phyloP scores from a whole-genome alignment of 2,329 filamentous ascomycete species.

The Penicillium sp. region DNA sequence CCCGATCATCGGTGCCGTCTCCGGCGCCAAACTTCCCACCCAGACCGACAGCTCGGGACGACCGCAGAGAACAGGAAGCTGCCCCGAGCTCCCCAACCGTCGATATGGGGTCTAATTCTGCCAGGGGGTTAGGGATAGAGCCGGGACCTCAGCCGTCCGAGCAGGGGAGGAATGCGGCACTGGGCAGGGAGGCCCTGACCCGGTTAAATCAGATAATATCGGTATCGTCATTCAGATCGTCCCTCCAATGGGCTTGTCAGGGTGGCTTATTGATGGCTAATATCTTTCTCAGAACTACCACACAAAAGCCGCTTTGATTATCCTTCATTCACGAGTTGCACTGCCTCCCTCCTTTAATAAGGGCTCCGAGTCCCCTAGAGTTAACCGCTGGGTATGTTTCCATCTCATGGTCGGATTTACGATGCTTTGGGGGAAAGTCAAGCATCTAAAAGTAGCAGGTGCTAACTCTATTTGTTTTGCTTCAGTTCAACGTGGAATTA shows the following conservation, averaged over 20 bases:
- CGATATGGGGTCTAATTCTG: slow-evolving; percentile 43
- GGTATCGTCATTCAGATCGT: slow-evolving; percentile 43
- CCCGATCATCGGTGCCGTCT: slow-evolving; percentile 57
- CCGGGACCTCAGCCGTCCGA: slow-evolving; percentile 39
- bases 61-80: slow-evolving; percentile 58
- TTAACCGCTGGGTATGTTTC: slow-evolving; percentile 74
- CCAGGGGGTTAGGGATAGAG: slow-evolving; percentile 45
- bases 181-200: slow-evolving; percentile 58
- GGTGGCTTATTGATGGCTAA: slow-evolving; percentile 20
- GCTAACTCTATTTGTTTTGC: neutral
- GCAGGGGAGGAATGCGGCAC: slow-evolving; percentile 39
- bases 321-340: slow-evolving; percentile 70
- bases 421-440: neutral
- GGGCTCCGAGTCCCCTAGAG: slow-evolving; percentile 52
- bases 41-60: slow-evolving; percentile 65
- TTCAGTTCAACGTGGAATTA: slow-evolving; percentile 85
- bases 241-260: neutral
- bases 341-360: slow-evolving; percentile 52
- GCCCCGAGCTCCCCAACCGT: slow-evolving; percentile 48
- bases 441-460: neutral
- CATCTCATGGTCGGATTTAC: neutral
- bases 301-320: slow-evolving; percentile 73
- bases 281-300: slow-evolving; percentile 65
- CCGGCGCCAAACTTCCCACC: slow-evolving; percentile 65
- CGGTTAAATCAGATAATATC: slow-evolving; percentile 92